Base-by-base conservation (phyloP, 2,329 filamentous ascomycete species). In the Colletotrichum sp. region DNA sequence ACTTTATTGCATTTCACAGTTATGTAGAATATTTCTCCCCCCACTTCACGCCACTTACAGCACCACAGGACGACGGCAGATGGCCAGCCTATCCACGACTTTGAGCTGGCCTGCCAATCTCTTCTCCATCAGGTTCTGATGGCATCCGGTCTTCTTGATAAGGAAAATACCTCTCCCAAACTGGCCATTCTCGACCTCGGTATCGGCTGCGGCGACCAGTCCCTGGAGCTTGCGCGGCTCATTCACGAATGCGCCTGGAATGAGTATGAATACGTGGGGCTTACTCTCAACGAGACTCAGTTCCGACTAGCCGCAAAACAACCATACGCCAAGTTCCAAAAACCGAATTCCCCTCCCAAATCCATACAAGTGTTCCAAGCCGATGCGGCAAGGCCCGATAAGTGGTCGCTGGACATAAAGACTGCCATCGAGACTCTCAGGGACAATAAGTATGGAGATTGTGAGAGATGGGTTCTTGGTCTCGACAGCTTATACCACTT, bases 121-220 rank as follows among this genome's bases (percentile, higher is more conserved):
- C 84, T 92, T 1, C 83, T 92, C 0, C 80, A 85, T 0, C 83
- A 89, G 70, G 84, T 91, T 6, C 80, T 92, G 5, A 72, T 80
- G 24, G 80, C 83, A 7, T 86, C 89, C 1, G 85, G 85, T 1
- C 81, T 91, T 6, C 72, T 86, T 32, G 55, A 76, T 63, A 69
- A 77, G 24, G 57, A 75, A 7, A 16, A 30, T 6, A 10, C 57
- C 30, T 18, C 72, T 10, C 68, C 77, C 7, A 39, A 76, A 8
- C 77, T 86, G 7, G 80, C 84, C 5, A 82, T 90, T 12, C 81
- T 92, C 1, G 90, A 92, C 75, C 83, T 92, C 2, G 90, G 91
- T 4, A 89, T 91, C 76, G 90, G 91, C 12, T 92, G 91, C 76
- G 91, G 91, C 36, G 90, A 92, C 77, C 91, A 92, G 80, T 89